Base-by-base conservation (phyloP, 2,329 filamentous ascomycete species). In the Pseudogymnoascus sp. region DNA sequence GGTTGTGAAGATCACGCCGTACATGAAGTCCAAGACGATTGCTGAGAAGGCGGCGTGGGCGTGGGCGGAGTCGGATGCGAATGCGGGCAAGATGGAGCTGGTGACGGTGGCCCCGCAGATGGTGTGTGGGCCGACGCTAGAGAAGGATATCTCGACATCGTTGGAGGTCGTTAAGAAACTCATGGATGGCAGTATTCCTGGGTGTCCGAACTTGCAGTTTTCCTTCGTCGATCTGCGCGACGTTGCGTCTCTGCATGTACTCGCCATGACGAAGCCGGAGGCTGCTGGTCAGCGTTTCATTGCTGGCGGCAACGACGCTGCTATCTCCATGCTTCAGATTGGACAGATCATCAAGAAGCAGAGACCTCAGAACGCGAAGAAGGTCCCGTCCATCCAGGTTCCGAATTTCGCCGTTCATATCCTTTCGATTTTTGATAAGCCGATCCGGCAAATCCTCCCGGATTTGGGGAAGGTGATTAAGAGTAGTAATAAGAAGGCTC, bases 1-100 rank as follows among this genome's bases (percentile, higher is more conserved):
- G 6, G 64, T 60, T 1, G 65, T 73, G 2, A 60, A 62, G 1
- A 4, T 57, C 8, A 5, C 25, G 8, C 65, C 74, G 0, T 76
- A 76, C 61, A 65, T 60, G 4, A 75, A 75, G 62, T 73, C 70
- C 62, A 76, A 76, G 67, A 75, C 71, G 0, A 54, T 76, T 19
- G 74, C 74, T 1, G 74, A 76, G 66, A 64, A 60, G 6, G 69
- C 73, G 1, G 74, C 74, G 3, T 76, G 74, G 74, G 71, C 75
- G 7, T 76, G 68, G 57, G 69, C 74, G n/a, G 63, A 69, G 16
- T 67, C 68, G 10, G 71, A 73, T 67, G 72, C 70, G 14, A 57
- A 57, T 57, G 5, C n/a, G 13, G 66, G 57, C 1, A 39, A 48
- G 1, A 67, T 75, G 45, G 73, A 75, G 51, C 66, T 76, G 2